phyloP scores from a whole-genome alignment of 177 flowering plant genomes.

The Tripterygium wilfordii region DNA sequence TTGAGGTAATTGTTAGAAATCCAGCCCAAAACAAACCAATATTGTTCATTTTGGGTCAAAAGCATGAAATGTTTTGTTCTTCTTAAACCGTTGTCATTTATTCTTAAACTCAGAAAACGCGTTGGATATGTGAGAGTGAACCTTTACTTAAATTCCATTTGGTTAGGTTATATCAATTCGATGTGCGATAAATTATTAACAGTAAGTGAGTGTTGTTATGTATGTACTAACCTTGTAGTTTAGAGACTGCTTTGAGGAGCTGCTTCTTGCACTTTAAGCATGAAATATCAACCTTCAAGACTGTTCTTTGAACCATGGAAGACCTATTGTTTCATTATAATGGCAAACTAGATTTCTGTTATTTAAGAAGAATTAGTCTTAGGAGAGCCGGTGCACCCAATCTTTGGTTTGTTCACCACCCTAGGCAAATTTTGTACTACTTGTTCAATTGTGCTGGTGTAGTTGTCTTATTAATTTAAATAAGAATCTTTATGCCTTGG shows the following conservation, averaged over 20 bases:
- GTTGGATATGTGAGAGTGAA: too few species aligned
- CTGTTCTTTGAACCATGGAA: constrained; percentile 57
- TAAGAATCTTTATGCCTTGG: not conserved
- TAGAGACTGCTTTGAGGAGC: constrained; percentile 49
- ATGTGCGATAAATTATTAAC: too few species aligned
- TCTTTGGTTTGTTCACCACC: constrained; percentile 5
- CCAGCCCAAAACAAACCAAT: not conserved
- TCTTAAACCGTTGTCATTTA: too few species aligned
- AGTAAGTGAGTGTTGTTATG: not conserved
- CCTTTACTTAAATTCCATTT: too few species aligned
- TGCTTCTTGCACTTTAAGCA: constrained; percentile 63
- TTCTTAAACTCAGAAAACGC: too few species aligned
- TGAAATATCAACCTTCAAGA: constrained; percentile 53
- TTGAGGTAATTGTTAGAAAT: not conserved
- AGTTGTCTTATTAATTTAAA: too few species aligned
- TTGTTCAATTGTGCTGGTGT: not conserved
- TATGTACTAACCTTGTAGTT: constrained; percentile 35
- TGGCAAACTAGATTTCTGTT: not conserved
- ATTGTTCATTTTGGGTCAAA: not conserved
- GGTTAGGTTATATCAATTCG: too few species aligned
- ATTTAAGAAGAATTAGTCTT: too few species aligned
- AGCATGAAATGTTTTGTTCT: not conserved
- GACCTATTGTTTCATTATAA: not conserved
- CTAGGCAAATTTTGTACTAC: not conserved
- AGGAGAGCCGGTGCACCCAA: constrained; percentile 1